These are phyloP conservation scores for Rehmannia glutinosa DNA, from an alignment of 257 asterid species.

Conservation along the genomic window DNA sequence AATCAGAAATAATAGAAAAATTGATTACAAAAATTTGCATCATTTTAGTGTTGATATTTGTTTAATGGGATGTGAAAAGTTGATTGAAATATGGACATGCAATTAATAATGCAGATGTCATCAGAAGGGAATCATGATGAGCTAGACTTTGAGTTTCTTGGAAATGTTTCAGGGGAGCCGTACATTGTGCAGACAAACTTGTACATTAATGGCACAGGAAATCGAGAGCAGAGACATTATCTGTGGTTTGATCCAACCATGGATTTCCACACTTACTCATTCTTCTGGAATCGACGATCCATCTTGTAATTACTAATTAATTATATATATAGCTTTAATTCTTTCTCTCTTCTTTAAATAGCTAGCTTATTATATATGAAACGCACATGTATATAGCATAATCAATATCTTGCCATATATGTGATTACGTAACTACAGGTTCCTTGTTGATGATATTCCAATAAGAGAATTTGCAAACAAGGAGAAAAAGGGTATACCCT, in stretches of 20 bases:
- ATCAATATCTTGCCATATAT: no score
- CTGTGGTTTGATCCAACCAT: slow-evolving; percentile 59
- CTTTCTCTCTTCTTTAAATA: no score
- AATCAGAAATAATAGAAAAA: no score
- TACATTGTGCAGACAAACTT: slow-evolving; percentile 56
- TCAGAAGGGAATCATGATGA: slow-evolving; percentile 59
- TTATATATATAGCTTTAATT: no score
- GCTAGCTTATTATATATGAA: not conserved
- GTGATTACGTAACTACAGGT: slow-evolving; percentile 18
- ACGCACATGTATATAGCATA: no score
- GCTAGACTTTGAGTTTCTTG: slow-evolving; percentile 62
- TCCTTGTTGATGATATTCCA: slow-evolving; percentile 52
- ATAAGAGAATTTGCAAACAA: slow-evolving; percentile 42
- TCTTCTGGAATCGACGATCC: slow-evolving; percentile 51
- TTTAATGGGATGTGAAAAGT: no score
- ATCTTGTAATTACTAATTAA: slow-evolving; percentile 30
- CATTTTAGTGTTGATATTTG: no score
- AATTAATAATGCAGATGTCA: slow-evolving; percentile 55
- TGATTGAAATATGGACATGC: no score
- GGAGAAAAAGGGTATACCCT: slow-evolving; percentile 35
- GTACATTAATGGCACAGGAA: slow-evolving; percentile 45
- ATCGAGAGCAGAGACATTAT: slow-evolving; percentile 55
- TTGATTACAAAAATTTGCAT: no score
- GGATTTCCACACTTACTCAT: slow-evolving; percentile 52
- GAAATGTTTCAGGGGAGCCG: slow-evolving; percentile 55